Evolutionary conservation across 2,329 filamentous ascomycete species (phyloP).

Genomic region (Sporothrix protearum): DNA sequence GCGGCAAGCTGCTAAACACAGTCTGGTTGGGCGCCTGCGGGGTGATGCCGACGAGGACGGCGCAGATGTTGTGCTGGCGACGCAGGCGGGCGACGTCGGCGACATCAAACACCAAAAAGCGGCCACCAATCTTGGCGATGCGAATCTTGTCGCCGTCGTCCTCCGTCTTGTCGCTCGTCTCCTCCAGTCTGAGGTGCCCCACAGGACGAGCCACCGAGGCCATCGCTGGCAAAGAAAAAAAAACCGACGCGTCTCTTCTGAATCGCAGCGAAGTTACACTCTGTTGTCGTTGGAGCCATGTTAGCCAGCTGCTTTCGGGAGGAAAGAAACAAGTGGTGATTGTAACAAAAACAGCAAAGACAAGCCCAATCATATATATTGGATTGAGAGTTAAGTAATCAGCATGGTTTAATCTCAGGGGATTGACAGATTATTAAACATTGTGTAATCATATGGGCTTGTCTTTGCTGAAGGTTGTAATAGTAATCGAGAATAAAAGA

Average conservation of each 20-base stretch:
- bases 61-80: conserved; percentile 76
- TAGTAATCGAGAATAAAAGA: neutral
- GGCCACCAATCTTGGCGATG: conserved; percentile 74
- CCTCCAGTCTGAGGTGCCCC: neutral
- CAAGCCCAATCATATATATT: conserved; percentile 27
- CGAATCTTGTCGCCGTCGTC: conserved; percentile 52
- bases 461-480: conserved; percentile 18
- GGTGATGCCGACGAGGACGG: conserved; percentile 79
- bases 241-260: neutral
- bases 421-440: conserved; percentile 58
- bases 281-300: neutral
- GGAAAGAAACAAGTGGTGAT: neutral
- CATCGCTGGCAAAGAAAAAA: neutral
- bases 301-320: neutral
- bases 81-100: conserved; percentile 74
- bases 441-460: conserved; percentile 46
- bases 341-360: conserved; percentile 27
- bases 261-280: neutral
- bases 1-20: conserved; percentile 81
- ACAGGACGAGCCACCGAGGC: neutral
- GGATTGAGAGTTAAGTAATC: conserved; percentile 32
- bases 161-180: too few species aligned
- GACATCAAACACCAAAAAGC: conserved; percentile 87
- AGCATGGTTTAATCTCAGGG: conserved; percentile 48
- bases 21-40: conserved; percentile 94